phyloP scores from a whole-genome alignment of 2,329 filamentous ascomycete genomes.

The Spiromastix sp. region DNA sequence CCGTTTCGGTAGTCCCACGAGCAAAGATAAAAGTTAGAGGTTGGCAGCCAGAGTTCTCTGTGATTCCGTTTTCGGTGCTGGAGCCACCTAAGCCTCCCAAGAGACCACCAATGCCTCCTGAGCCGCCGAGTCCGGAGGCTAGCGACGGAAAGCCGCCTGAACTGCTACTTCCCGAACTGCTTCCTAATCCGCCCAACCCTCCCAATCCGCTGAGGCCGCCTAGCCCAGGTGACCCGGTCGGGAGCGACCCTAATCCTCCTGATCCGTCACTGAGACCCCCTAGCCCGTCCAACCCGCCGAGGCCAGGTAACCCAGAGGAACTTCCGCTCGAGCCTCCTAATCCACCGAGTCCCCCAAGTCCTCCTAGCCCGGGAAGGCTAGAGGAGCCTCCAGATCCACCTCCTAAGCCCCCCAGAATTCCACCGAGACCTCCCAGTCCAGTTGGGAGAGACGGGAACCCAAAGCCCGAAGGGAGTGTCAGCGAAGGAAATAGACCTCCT shows the following conservation, averaged over 20 bases:
- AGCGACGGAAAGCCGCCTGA: not conserved
- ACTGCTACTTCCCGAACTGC: not conserved
- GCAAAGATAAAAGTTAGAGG: constrained; percentile 33
- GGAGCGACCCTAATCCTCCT: too few species aligned
- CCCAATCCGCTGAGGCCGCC: not conserved
- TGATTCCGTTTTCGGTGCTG: constrained; percentile 28
- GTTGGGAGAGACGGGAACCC: not conserved
- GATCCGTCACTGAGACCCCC: too few species aligned
- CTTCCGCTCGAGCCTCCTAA: not conserved
- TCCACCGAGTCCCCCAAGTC: not conserved
- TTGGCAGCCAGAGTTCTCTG: constrained; percentile 27
- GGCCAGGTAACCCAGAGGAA: not conserved
- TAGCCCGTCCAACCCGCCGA: not conserved
- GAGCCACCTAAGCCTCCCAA: constrained; percentile 11
- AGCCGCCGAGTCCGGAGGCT: too few species aligned
- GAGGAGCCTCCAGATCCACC: too few species aligned
- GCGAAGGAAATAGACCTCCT: not conserved
- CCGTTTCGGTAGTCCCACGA: constrained; percentile 30
- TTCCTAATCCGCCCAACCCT: not conserved
- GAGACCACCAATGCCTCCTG: not conserved
- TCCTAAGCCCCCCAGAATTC: not conserved
- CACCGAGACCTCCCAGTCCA: not conserved
- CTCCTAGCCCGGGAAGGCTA: not conserved
- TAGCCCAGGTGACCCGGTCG: not conserved
- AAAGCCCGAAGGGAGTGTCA: not conserved